phyloP scores from a whole-genome alignment of 768 basidiomycete genomes.

The Mycena leptocephala region DNA sequence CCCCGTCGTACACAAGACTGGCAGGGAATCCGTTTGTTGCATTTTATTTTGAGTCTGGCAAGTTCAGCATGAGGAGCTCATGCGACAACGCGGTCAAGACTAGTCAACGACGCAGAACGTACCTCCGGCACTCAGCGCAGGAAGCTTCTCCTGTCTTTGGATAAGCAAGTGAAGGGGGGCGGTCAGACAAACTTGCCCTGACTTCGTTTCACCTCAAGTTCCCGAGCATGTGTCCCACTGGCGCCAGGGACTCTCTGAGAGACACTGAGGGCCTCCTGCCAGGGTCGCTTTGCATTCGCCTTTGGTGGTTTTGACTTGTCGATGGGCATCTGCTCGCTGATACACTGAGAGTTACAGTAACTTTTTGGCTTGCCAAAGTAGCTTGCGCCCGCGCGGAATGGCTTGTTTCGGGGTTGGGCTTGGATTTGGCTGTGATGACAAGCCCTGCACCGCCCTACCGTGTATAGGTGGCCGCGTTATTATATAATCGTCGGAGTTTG shows the following conservation, averaged over 20 bases:
- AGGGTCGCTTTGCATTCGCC: conserved; percentile 66
- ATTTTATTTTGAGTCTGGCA: conserved; percentile 86
- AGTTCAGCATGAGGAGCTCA: conserved; percentile 6
- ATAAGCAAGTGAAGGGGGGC: too few species aligned
- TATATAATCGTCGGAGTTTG: too few species aligned
- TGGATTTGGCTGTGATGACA: too few species aligned
- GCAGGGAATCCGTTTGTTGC: conserved; percentile 87
- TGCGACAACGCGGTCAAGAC: background rate
- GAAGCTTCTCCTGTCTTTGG: conserved; percentile 75
- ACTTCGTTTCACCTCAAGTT: conserved; percentile 83
- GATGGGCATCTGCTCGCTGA: conserved; percentile 69
- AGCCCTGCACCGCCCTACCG: too few species aligned
- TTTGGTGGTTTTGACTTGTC: conserved; percentile 62
- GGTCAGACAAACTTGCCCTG: conserved; percentile 58
- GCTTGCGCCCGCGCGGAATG: too few species aligned
- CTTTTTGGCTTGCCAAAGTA: too few species aligned
- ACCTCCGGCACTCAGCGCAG: conserved; percentile 85
- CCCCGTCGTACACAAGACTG: conserved; percentile 83
- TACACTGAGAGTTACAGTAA: too few species aligned
- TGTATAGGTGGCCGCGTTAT: too few species aligned
- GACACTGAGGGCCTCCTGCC: conserved; percentile 65
- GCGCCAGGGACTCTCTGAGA: conserved; percentile 34
- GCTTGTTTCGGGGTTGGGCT: too few species aligned
- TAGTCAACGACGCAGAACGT: conserved; percentile 65
- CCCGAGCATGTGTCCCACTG: conserved; percentile 66